Conservation (phyloP, 2,329 filamentous ascomycete genomes). For the Cercospora sp. region DNA sequence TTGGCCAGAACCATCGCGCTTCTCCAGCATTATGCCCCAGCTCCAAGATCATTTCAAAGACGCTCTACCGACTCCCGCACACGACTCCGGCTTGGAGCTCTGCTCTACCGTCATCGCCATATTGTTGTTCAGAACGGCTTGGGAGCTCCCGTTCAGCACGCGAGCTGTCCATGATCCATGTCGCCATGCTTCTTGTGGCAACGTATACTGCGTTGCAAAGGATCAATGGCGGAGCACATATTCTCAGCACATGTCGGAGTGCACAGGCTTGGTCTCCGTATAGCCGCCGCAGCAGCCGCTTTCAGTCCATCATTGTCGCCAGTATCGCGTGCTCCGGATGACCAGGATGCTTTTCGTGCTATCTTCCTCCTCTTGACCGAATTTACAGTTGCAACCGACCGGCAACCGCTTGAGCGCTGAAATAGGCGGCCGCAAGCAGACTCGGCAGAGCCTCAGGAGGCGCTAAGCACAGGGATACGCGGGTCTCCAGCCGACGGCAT, state of each 20-base stretch:
- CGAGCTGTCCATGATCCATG: background rate
- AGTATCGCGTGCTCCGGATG: background rate
- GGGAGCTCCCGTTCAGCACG: background rate
- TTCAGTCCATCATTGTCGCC: background rate
- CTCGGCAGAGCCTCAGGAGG: background rate
- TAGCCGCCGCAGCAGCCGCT: background rate
- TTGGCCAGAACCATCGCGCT: background rate
- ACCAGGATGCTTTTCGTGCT: background rate
- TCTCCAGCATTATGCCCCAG: background rate
- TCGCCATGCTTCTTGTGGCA: background rate
- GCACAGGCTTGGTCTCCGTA: background rate
- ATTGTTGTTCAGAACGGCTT: background rate
- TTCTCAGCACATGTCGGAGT: background rate
- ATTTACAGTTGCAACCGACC: background rate
- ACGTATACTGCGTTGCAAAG: background rate
- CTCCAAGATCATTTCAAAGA: background rate
- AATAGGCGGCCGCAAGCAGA: background rate
- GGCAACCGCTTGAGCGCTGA: background rate
- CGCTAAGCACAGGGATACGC: background rate
- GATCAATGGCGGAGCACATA: background rate
- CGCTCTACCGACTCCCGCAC: background rate
- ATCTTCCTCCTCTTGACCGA: background rate
- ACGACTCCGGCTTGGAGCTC: background rate
- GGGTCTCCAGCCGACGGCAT: conserved; percentile 1
- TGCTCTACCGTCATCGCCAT: background rate